Evolutionary conservation across 1,284 basidiomycete genomes (phyloP).

Genomic region (Leccinum pallidistipes): DNA sequence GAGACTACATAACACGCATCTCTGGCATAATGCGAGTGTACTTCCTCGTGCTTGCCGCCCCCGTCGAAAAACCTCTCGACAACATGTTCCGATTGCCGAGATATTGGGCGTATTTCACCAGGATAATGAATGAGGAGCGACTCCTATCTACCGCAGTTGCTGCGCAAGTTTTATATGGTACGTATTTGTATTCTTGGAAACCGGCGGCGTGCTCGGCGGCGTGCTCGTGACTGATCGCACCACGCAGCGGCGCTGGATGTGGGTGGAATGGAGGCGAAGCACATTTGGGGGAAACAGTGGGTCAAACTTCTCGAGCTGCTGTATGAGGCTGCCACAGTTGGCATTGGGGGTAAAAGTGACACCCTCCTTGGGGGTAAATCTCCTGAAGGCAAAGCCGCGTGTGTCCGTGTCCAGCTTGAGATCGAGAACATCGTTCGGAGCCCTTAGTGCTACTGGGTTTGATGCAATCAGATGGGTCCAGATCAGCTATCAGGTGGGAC

Average conservation of each 20-base stretch:
- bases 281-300: conserved; percentile 78
- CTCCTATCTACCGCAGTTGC: conserved; percentile 57
- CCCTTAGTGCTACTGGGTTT: conserved; percentile 15
- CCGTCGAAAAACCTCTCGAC: conserved; percentile 43
- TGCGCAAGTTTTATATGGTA: conserved; percentile 67
- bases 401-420: conserved; percentile 60
- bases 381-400: conserved; percentile 56
- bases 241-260: conserved; percentile 69
- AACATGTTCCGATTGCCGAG: conserved; percentile 58
- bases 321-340: conserved; percentile 24
- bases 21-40: conserved; percentile 87
- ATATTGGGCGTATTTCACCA: conserved; percentile 69
- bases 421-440: conserved; percentile 59
- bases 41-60: conserved; percentile 70
- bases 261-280: conserved; percentile 58
- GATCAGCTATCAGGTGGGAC: conserved; percentile 7
- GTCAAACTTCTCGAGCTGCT: conserved; percentile 62
- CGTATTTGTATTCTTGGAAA: conserved; percentile 35
- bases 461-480: neutral
- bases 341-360: conserved; percentile 40
- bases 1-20: conserved; percentile 77
- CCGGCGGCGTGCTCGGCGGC: neutral
- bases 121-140: conserved; percentile 51
- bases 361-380: conserved; percentile 52
- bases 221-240: conserved; percentile 13